phyloP scores from a whole-genome alignment of 1,284 basidiomycete species.

The Lignosus rhinocerotis region DNA sequence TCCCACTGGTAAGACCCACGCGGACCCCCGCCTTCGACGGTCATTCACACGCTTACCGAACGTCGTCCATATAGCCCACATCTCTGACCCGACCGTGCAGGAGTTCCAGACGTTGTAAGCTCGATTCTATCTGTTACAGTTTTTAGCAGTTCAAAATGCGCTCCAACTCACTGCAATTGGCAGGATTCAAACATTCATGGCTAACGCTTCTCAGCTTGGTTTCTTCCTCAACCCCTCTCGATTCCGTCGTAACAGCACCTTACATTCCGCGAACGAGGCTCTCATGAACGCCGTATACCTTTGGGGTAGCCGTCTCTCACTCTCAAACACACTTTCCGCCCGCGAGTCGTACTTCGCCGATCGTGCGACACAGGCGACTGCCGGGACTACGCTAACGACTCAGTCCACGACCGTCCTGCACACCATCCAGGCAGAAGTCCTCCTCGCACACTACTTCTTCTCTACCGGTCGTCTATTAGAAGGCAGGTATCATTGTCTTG shows the following conservation, averaged over 20 bases:
- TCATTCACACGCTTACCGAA: not conserved
- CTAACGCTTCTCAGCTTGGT: slow-evolving; percentile 38
- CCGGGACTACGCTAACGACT: slow-evolving; percentile 28
- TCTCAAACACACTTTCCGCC: slow-evolving; percentile 15
- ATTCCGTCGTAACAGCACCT: slow-evolving; percentile 23
- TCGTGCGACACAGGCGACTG: slow-evolving; percentile 30
- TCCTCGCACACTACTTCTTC: slow-evolving; percentile 47
- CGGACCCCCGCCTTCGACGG: not conserved
- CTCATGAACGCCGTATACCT: slow-evolving; percentile 26
- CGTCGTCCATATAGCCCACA: not conserved
- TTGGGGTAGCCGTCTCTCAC: slow-evolving; percentile 28
- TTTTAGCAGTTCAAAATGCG: not conserved
- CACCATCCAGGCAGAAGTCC: slow-evolving; percentile 44
- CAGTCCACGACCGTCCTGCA: slow-evolving; percentile 34
- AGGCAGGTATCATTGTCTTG: slow-evolving; percentile 43
- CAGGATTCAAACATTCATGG: slow-evolving; percentile 36
- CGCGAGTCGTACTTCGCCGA: slow-evolving; percentile 28
- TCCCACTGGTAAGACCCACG: slow-evolving; percentile 6
- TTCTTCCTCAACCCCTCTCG: slow-evolving; percentile 41
- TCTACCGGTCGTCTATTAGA: slow-evolving; percentile 41
- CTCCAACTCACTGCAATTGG: not conserved
- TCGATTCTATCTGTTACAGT: not conserved
- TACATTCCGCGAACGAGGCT: slow-evolving; percentile 3
- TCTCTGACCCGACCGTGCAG: slow-evolving; percentile 8
- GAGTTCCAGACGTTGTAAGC: slow-evolving; percentile 15